These are phyloP conservation scores for Suillus plorans DNA, from an alignment of 768 basidiomycete genomes.

Conservation along the genomic window DNA sequence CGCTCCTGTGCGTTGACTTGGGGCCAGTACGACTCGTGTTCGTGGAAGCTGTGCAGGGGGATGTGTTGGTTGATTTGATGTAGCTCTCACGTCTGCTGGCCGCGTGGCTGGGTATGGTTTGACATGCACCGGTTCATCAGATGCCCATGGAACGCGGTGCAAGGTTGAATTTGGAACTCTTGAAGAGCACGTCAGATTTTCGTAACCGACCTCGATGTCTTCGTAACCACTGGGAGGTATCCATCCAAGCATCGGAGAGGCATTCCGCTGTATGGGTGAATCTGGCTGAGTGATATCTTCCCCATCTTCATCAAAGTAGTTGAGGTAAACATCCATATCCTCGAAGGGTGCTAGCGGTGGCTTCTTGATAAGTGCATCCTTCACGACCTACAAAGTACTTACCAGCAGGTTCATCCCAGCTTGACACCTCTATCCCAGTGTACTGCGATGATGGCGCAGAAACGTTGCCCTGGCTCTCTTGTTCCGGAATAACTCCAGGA, in stretches of 20 bases:
- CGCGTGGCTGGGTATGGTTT: neutral
- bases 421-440: neutral
- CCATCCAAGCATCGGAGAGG: constrained; percentile 23
- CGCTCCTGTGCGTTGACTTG: neutral
- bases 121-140: neutral
- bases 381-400: neutral
- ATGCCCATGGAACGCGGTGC: neutral
- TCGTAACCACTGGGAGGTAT: constrained; percentile 24
- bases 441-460: neutral
- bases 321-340: neutral
- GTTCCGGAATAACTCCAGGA: too few species aligned
- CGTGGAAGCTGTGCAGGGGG: constrained; percentile 2
- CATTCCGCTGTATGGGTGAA: neutral
- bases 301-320: neutral
- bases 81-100: neutral
- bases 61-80: neutral
- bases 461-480: neutral
- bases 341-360: neutral
- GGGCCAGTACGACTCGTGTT: constrained; percentile 7
- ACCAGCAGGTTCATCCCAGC: neutral
- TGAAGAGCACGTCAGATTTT: constrained; percentile 10
- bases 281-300: neutral
- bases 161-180: constrained; percentile 5
- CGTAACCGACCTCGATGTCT: constrained; percentile 22
- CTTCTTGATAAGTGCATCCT: neutral